phyloP scores from a whole-genome alignment of 2,329 filamentous ascomycete genomes.

The Penicillium sp. region DNA sequence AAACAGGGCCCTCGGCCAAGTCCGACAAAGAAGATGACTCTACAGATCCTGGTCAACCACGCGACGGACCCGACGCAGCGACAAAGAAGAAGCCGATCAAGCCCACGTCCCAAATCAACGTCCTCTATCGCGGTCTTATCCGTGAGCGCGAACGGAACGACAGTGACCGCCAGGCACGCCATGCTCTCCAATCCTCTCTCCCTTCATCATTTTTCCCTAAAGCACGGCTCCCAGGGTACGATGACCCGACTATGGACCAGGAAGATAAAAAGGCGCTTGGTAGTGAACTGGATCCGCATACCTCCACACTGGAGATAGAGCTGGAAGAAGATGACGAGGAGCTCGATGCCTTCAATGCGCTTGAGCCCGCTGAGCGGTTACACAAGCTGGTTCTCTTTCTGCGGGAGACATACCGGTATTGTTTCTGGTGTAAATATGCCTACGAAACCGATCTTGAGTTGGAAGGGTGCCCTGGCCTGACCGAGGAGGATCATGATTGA shows the following conservation, averaged over 20 bases:
- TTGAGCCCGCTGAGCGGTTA: slow-evolving; percentile 60
- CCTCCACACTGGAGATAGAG: slow-evolving; percentile 43
- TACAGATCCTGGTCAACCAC: slow-evolving; percentile 5
- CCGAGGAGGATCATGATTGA: slow-evolving; percentile 70
- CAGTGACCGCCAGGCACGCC: slow-evolving; percentile 25
- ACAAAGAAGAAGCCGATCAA: slow-evolving; percentile 26
- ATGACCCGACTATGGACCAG: slow-evolving; percentile 60
- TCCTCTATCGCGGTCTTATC: slow-evolving; percentile 71
- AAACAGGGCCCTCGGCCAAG: not conserved
- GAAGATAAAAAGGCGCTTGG: slow-evolving; percentile 65
- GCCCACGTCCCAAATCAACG: slow-evolving; percentile 59
- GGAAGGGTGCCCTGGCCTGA: slow-evolving; percentile 80
- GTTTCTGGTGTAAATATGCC: slow-evolving; percentile 87
- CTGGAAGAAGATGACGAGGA: slow-evolving; percentile 67
- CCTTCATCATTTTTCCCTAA: slow-evolving; percentile 31
- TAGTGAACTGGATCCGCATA: slow-evolving; percentile 30
- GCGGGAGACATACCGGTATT: slow-evolving; percentile 66
- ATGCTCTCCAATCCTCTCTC: slow-evolving; percentile 27
- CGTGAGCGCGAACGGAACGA: slow-evolving; percentile 58
- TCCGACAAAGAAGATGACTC: slow-evolving; percentile 13
- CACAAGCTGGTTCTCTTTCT: slow-evolving; percentile 59
- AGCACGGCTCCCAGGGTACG: slow-evolving; percentile 53
- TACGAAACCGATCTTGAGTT: slow-evolving; percentile 60
- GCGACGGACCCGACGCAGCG: not conserved
- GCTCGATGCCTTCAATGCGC: slow-evolving; percentile 66